A percentile compares a stretch with the other conserved stretches of the same genome.
Evolutionary conservation across 257 asterid genomes (phyloP).

Genomic region (Solanum paucissectum): DNA sequence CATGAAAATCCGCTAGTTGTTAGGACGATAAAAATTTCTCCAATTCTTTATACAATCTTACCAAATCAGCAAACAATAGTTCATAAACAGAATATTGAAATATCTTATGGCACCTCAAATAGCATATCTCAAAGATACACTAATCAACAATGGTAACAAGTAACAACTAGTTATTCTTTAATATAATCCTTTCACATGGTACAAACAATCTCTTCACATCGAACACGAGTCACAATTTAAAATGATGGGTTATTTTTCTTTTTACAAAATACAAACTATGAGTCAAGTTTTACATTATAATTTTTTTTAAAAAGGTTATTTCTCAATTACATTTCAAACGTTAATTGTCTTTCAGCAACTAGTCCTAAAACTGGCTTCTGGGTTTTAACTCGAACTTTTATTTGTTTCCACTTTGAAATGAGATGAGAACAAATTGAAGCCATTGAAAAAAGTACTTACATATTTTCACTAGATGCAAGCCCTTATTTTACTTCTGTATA

Average conservation of each 20-base stretch:
- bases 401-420: background rate
- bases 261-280: background rate
- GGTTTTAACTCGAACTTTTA: background rate
- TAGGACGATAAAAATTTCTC: too few relatives aligned
- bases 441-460: background rate
- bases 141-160: background rate
- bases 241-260: background rate
- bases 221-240: background rate
- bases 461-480: background rate
- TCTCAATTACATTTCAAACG: background rate
- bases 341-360: background rate
- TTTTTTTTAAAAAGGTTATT: too few relatives aligned
- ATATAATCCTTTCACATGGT: too few relatives aligned
- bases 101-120: background rate
- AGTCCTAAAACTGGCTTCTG: background rate
- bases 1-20: background rate
- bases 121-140: background rate
- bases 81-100: background rate
- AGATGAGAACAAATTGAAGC: background rate
- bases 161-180: too few relatives aligned
- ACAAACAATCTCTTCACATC: background rate
- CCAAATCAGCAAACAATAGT: background rate
- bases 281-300: background rate
- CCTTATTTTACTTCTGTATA: background rate
- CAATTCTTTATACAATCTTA: background rate